Evolutionary conservation across 371 early-diverging fungal species (phyloP), one percentile per base, ranked within the genome.

Genomic region (Cokeromyces recurvatus): DNA sequence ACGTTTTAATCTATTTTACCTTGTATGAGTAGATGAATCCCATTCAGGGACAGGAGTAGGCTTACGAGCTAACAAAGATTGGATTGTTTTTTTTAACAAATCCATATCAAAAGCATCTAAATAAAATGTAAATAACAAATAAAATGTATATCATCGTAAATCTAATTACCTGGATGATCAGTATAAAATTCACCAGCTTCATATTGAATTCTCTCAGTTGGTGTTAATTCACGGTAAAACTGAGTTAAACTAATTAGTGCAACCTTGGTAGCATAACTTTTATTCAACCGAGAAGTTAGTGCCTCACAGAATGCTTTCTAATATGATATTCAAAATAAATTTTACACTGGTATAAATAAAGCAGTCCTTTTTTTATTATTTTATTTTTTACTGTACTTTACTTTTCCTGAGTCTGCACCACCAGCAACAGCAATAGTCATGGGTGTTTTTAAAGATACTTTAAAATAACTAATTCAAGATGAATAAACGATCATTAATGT

Each of bases 71-170:
- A 67, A 43, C 4, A 86, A 48, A 17, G 68, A 56, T 25, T 51
- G 41, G 14, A 84, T 34, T n/a, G 62, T 55, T 5, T 59, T 40
- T 25, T 70, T 72, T 5, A 86, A 47, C 10, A 81, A 43, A 5
- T 71, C 58, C 35, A 78, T 79, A 53, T 87, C 88, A 51, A 84
- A 71, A 1, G 78, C 79, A 53, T 69, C 78, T 60, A 58, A 31
- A 46, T n/a, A n/a, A n/a, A 21, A 38, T 12, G 0, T 19, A 15
- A 22, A 20, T 5, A 37, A 23, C n/a, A 36, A 34, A 42, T 12
- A 15, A 38, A 17, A 23, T 15, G 17, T 2, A 19, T 15, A 17
- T 19, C 3, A 2, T 2, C 35, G 21, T 9, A 2, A 0, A 12
- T n/a, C 21, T 36, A 12, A 39, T 60, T 66, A 78, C 77, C 55